phyloP scores from a whole-genome alignment of 164 flowering plant genomes.

The Nelumbo lutea region DNA sequence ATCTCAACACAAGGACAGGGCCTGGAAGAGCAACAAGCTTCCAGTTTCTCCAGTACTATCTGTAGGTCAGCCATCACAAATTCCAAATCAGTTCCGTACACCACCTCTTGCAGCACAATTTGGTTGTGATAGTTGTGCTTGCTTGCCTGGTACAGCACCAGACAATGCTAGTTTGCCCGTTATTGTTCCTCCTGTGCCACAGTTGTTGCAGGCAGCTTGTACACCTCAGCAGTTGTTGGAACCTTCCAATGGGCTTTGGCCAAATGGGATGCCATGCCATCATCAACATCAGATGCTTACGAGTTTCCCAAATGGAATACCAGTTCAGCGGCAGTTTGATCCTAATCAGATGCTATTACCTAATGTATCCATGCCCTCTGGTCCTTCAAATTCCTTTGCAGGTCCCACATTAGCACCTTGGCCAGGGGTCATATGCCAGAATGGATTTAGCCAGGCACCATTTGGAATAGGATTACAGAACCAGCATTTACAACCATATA shows the following conservation, averaged over 20 bases:
- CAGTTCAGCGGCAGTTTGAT: constrained; percentile 44
- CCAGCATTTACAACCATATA: constrained; percentile 14
- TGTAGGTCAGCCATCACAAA: constrained; percentile 7
- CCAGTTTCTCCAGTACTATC: constrained; percentile 9
- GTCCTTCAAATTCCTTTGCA: constrained; percentile 27
- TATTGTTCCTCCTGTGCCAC: constrained; percentile 25
- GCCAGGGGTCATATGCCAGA: constrained; percentile 32
- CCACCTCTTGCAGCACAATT: constrained; percentile 14
- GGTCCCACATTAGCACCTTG: constrained; percentile 25
- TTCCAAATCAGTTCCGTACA: constrained; percentile 16
- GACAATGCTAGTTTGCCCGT: constrained; percentile 12
- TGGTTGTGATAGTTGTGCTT: constrained; percentile 17
- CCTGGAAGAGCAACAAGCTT: constrained; percentile 21
- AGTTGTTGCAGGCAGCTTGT: constrained; percentile 9
- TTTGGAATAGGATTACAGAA: constrained; percentile 29
- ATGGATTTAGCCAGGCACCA: constrained; percentile 22
- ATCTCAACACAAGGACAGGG: constrained; percentile 24
- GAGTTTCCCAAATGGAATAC: constrained; percentile 22
- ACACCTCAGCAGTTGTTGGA: constrained; percentile 12
- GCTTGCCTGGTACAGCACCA: constrained; percentile 15
- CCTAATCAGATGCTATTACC: constrained; percentile 26
- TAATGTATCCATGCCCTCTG: constrained; percentile 20
- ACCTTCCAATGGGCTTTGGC: constrained; percentile 26
- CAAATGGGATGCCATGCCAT: constrained; percentile 32
- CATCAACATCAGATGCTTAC: constrained; percentile 31